Conservation (phyloP, 2,329 filamentous ascomycete species). For the Fusarium paranaense region DNA sequence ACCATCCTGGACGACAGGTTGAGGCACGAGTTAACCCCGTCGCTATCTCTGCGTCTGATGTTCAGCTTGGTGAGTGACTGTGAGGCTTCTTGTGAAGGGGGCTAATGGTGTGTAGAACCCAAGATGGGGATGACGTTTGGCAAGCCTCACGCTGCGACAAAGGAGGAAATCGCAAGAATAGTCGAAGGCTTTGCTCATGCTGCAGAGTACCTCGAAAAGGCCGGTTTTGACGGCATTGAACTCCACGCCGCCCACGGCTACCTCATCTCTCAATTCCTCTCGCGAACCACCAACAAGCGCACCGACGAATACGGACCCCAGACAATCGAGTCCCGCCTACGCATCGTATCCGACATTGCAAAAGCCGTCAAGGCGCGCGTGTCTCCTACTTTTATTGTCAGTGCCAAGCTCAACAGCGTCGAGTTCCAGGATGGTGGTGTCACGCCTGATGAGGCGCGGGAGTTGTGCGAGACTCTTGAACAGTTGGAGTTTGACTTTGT, state of each 20-base stretch:
- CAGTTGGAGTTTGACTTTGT: slow-evolving; percentile 66
- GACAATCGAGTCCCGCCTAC: slow-evolving; percentile 56
- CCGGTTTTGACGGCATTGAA: slow-evolving; percentile 67
- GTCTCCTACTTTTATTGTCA: slow-evolving; percentile 54
- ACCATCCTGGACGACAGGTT: slow-evolving; percentile 59
- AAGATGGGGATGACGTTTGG: slow-evolving; percentile 51
- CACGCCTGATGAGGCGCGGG: slow-evolving; percentile 60
- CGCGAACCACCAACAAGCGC: slow-evolving; percentile 60
- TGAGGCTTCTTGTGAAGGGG: neutral
- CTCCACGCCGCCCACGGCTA: slow-evolving; percentile 67
- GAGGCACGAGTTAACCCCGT: slow-evolving; percentile 44
- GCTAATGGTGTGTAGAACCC: slow-evolving; percentile 15
- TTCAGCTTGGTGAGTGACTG: slow-evolving; percentile 46
- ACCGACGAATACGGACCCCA: slow-evolving; percentile 62
- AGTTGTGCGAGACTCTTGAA: slow-evolving; percentile 61
- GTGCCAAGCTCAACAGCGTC: slow-evolving; percentile 68
- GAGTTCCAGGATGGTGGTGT: slow-evolving; percentile 67
- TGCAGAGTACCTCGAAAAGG: slow-evolving; percentile 71
- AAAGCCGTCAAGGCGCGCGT: slow-evolving; percentile 48
- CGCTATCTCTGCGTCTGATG: slow-evolving; percentile 57
- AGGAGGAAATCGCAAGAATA: slow-evolving; percentile 67
- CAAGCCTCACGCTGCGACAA: slow-evolving; percentile 64
- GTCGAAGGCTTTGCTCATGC: slow-evolving; percentile 71
- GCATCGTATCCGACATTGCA: slow-evolving; percentile 58
- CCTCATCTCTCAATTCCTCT: slow-evolving; percentile 64